Evolutionary conservation across 495 filamentous ascomycete genomes (phyloP).

Genomic region (Cercophora samala): DNA sequence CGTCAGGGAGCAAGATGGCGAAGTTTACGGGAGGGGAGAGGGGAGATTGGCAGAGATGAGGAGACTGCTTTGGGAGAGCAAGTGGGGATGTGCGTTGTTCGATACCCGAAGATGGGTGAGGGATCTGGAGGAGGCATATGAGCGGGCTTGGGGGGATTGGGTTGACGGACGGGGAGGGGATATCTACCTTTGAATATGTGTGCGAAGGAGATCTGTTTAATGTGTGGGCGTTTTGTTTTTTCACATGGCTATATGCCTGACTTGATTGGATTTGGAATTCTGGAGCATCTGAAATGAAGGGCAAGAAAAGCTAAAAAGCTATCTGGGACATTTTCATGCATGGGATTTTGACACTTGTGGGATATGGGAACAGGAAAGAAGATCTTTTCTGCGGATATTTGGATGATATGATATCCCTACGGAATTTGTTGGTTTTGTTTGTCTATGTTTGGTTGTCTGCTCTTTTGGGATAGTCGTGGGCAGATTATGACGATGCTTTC

Average conservation of each 20-base stretch:
- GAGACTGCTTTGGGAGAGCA: constrained; percentile 72
- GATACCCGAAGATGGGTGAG: constrained; percentile 90
- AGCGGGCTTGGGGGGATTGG: constrained; percentile 84
- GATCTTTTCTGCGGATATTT: not conserved
- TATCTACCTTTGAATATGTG: constrained; percentile 68
- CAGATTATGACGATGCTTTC: too few species aligned
- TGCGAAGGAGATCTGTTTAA: not conserved
- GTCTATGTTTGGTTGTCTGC: not conserved
- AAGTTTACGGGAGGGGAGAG: constrained; percentile 51
- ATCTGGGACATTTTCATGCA: not conserved
- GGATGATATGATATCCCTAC: not conserved
- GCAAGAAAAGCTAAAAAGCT: not conserved
- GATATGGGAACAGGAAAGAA: not conserved
- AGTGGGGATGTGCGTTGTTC: constrained; percentile 82
- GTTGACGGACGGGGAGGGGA: constrained; percentile 84
- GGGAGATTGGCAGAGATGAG: constrained; percentile 74
- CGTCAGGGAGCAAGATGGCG: constrained; percentile 16
- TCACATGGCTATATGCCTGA: not conserved
- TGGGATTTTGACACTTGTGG: not conserved
- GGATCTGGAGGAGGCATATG: constrained; percentile 87
- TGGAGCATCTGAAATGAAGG: not conserved
- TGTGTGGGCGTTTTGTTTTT: not conserved
- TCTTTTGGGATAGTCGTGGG: not conserved
- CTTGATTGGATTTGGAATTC: not conserved
- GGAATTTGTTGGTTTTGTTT: not conserved